Conservation (phyloP, 257 asterid genomes). For the Echites panduratus region DNA sequence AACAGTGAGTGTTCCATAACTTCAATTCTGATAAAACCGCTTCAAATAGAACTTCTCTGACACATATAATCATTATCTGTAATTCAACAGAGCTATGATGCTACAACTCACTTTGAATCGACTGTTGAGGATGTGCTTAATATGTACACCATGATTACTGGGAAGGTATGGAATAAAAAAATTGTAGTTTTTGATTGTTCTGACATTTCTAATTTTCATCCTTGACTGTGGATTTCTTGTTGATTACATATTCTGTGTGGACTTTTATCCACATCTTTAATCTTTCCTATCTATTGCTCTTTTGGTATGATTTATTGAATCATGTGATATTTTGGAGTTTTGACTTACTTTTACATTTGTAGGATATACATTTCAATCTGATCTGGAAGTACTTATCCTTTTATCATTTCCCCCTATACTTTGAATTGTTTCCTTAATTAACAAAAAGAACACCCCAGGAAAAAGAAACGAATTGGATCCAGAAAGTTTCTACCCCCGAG, state of each 20-base stretch:
- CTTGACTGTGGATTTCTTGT: background rate
- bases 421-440: background rate
- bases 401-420: background rate
- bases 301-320: no score
- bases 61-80: constrained; percentile 5
- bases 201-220: background rate
- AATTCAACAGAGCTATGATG: constrained; percentile 43
- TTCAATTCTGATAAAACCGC: constrained; percentile 12
- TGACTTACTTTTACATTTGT: background rate
- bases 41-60: constrained; percentile 11
- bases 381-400: background rate
- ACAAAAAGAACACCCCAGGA: no score
- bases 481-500: background rate
- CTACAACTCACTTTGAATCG: constrained; percentile 52
- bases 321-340: background rate
- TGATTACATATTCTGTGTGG: background rate
- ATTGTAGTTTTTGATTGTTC: background rate
- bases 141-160: constrained; percentile 45
- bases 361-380: background rate
- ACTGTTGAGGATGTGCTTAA: constrained; percentile 48
- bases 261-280: background rate
- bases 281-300: background rate
- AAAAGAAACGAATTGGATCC: background rate
- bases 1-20: constrained; percentile 48
- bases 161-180: constrained; percentile 36